Base-by-base conservation (phyloP, 805 yeast species). In the Middelhovenomyces tepae region DNA sequence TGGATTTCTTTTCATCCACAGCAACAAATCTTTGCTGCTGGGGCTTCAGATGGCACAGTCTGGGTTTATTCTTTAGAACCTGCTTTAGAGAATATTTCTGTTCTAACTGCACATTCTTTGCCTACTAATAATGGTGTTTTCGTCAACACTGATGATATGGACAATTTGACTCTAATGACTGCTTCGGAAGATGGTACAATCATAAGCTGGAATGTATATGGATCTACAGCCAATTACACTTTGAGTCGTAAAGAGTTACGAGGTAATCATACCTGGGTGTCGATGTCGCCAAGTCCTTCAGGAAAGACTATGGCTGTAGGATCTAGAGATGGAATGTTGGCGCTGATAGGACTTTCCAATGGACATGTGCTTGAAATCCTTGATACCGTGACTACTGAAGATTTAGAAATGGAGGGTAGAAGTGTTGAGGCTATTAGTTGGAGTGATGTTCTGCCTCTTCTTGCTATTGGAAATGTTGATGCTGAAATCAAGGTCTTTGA, bases 211-310 rank as follows among this genome's bases (percentile, higher is more conserved):
- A 84, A 86, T 52, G 82, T 87, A 37, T 87, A 73, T 62, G 76
- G 89, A 4, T 76, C 76, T 19, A 75, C 72, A 29, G 73, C 75
- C 22, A 67, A 71, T 42, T 89, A 74, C 64, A 44, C 44, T 5
- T 44, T 57, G 6, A 50, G 44, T n/a, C 46, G 44, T 13, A 29
- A 29, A 16, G 81, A 78, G 38, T 73, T 85, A 53, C 79, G 74
- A 50, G 93, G 91, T 19, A 67, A 71, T 34, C 81, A 91, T 34
- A 93, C 95, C 14, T 91, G 97, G 96, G 89, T 89, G 29, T 71
- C 89, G 4, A 50, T 84, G 17, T 59, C 75, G 4, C 45, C 61
- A 34, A 63, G 67, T 24, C 71, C 71, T 5, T 63, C 71, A 37
- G 67, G 67, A 34, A 57, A 71, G 11, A 59, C 70, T 13, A 56